Base-by-base conservation (phyloP, 2,329 filamentous ascomycete species). In the Fusarium miscanthi region DNA sequence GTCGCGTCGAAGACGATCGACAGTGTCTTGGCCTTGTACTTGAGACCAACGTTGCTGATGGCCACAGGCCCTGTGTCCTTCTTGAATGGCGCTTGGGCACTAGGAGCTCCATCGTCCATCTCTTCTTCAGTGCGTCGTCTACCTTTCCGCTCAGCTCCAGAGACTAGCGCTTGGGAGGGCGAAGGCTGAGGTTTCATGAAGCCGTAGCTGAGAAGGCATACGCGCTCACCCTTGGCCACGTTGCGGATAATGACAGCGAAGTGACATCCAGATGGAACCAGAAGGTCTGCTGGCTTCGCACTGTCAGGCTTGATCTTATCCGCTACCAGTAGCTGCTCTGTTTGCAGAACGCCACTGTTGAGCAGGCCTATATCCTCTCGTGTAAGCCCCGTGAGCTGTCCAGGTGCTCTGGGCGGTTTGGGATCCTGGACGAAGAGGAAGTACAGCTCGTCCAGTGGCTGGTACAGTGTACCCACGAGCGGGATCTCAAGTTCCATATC, bases 371-470 rank as follows among this genome's bases (percentile, higher is more conserved):
- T 27, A 30, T 64, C 61, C 17, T 52, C 57, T 2, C 46, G 27
- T 1, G 27, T 61, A 1, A 64, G 61, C 0, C 61, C 61, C 4
- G 61, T 61, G 1, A 53, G 2, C 13, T 61, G 56, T 5, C 61
- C 46, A 2, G 61, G 57, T 2, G 38, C 8, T 6, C 2, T 17
- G 5, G 27, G 46, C 2, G n/a, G 46, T 6, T 31, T 61, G 6
- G 46, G 45, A 5, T 64, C 61, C 5, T 64, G 61, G n/a, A 5
- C 61, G 3, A 51, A 60, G 12, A 63, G 38, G 38, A 60, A 63
- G 25, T 60, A 60, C 1, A 63, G 43, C 45, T 63, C 61, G n/a
- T 64, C 56, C 0, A 64, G 56, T 14, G 61, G 61, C 6, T 61
- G 61, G 2, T 48, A 33, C 8, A 64, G 10, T 16, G 17, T 27